Evolutionary conservation across 495 filamentous ascomycete species (phyloP).

Genomic region (Thermothielavioides terrestris): DNA sequence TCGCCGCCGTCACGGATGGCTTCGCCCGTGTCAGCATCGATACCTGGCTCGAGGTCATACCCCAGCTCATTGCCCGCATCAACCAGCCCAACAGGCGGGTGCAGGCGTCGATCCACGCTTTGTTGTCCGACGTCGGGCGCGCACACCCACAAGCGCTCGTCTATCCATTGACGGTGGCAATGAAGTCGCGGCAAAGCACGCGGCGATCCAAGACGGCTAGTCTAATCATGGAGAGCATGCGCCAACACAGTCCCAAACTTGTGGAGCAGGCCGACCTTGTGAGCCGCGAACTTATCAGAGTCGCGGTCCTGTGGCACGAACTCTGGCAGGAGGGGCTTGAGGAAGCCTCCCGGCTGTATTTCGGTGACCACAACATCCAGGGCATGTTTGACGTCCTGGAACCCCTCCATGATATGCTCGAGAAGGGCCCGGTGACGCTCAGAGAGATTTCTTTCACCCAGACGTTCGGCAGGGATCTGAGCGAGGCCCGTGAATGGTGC

Average conservation of each 20-base stretch:
- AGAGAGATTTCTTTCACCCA: slow-evolving; percentile 97
- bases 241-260: slow-evolving; percentile 83
- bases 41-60: slow-evolving; percentile 96
- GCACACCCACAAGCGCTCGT: slow-evolving; percentile 95
- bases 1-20: slow-evolving; percentile 75
- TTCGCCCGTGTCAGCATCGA: slow-evolving; percentile 87
- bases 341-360: slow-evolving; percentile 85
- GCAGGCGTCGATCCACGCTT: slow-evolving; percentile 78
- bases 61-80: slow-evolving; percentile 93
- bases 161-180: slow-evolving; percentile 97
- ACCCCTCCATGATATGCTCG: slow-evolving; percentile 85
- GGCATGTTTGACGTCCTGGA: slow-evolving; percentile 91
- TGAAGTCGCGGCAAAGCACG: slow-evolving; percentile 74
- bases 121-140: slow-evolving; percentile 84
- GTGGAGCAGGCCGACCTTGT: slow-evolving; percentile 94
- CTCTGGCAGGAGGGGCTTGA: slow-evolving; percentile 98
- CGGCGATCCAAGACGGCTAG: slow-evolving; percentile 75
- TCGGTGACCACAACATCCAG: slow-evolving; percentile 91
- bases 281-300: slow-evolving; percentile 88
- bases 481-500: slow-evolving; percentile 92
- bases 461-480: slow-evolving; percentile 88
- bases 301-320: slow-evolving; percentile 96
- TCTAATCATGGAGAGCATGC: slow-evolving; percentile 96
- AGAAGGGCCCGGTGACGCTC: slow-evolving; percentile 80
- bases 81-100: slow-evolving; percentile 86